phyloP scores from a whole-genome alignment of 352 stramenopile species.

The Saprolegnia diclina region DNA sequence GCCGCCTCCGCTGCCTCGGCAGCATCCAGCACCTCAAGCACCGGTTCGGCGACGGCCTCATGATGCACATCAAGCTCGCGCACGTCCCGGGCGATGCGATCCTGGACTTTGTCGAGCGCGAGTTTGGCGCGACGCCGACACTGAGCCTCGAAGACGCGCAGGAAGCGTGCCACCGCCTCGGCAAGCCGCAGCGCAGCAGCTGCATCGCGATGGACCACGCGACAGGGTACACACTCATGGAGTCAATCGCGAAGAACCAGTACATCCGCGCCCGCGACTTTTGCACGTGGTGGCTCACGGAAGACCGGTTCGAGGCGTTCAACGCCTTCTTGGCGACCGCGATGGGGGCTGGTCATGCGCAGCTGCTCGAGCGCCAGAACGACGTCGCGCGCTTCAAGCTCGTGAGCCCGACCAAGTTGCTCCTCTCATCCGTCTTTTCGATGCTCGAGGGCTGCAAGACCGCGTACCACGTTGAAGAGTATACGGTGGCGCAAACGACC shows the following conservation, averaged over 20 bases:
- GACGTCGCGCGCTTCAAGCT: constrained; percentile 66
- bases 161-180: not conserved
- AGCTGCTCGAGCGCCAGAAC: constrained; percentile 50
- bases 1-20: constrained; percentile 81
- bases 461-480: constrained; percentile 53
- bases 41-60: constrained; percentile 49
- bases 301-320: constrained; percentile 45
- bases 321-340: constrained; percentile 34
- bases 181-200: constrained; percentile 25
- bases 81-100: constrained; percentile 30
- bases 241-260: constrained; percentile 29
- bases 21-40: constrained; percentile 65
- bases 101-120: constrained; percentile 6
- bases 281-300: constrained; percentile 57
- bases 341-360: constrained; percentile 33
- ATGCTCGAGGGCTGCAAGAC: constrained; percentile 44
- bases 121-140: not conserved
- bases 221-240: constrained; percentile 31
- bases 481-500: constrained; percentile 73
- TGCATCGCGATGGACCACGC: constrained; percentile 32
- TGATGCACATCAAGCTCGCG: constrained; percentile 41
- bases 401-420: constrained; percentile 31
- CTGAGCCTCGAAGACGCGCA: not conserved
- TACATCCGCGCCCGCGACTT: constrained; percentile 33
- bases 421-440: constrained; percentile 41